phyloP scores from a whole-genome alignment of 2,329 filamentous ascomycete genomes.

The Xylariaceae sp. region DNA sequence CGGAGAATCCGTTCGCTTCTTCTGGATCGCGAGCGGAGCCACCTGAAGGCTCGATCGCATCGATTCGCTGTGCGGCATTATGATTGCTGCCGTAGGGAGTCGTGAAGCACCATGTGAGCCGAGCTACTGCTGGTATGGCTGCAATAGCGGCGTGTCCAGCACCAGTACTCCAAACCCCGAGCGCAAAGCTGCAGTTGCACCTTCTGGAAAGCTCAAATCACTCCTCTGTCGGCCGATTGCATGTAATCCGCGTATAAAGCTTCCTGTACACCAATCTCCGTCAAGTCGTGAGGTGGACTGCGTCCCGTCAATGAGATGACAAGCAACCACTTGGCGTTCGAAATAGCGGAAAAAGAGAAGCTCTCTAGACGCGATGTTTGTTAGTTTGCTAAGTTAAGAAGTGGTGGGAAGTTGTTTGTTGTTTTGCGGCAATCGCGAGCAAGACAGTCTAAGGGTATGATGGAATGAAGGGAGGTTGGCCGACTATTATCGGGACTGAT shows the following conservation, averaged over 20 bases:
- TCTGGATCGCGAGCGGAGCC: conserved; percentile 54
- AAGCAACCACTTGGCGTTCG: not conserved
- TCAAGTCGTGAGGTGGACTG: conserved; percentile 4
- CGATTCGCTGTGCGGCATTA: conserved; percentile 43
- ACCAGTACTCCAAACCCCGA: not conserved
- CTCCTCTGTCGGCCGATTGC: no score
- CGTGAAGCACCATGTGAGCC: conserved; percentile 34
- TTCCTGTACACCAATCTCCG: no score
- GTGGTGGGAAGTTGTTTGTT: conserved; percentile 16
- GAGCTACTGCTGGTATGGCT: conserved; percentile 16
- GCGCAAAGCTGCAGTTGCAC: conserved; percentile 1
- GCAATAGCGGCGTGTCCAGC: conserved; percentile 12
- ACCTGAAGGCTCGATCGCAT: conserved; percentile 57
- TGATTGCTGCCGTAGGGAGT: conserved; percentile 33
- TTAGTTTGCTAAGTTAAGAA: conserved; percentile 17
- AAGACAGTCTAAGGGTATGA: conserved; percentile 15
- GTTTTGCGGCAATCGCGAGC: conserved; percentile 16
- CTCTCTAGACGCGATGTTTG: conserved; percentile 6
- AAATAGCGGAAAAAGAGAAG: not conserved
- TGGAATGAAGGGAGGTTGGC: conserved; percentile 30
- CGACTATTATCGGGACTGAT: conserved; percentile 16
- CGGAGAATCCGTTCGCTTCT: conserved; percentile 30
- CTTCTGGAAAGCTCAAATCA: not conserved
- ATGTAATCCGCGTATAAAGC: no score
- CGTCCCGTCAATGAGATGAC: not conserved